Evolutionary conservation across 2,329 filamentous ascomycete species (phyloP).

Genomic region (Colletotrichum sp.): DNA sequence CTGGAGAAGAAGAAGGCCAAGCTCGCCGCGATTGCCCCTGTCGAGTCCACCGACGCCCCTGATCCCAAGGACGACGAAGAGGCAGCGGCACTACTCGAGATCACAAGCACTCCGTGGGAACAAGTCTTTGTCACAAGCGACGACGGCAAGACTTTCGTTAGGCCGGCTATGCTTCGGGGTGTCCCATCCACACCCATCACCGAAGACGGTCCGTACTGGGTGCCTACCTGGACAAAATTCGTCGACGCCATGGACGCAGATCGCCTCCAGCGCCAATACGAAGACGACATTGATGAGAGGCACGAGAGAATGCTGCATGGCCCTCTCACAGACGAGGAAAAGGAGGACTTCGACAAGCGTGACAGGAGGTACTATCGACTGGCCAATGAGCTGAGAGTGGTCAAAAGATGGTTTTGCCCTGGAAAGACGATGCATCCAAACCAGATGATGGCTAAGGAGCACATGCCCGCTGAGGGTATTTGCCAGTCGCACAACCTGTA

Average conservation of each 20-base stretch:
- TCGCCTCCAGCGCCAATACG: background rate
- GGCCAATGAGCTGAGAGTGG: slow-evolving; percentile 33
- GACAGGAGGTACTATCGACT: slow-evolving; percentile 23
- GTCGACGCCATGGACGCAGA: slow-evolving; percentile 31
- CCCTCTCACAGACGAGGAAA: background rate
- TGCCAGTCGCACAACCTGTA: slow-evolving; percentile 41
- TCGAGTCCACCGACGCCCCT: background rate
- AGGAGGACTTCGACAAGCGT: background rate
- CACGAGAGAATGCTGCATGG: background rate
- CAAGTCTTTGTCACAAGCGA: slow-evolving; percentile 15
- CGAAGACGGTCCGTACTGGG: slow-evolving; percentile 35
- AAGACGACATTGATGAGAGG: background rate
- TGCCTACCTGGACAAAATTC: slow-evolving; percentile 33
- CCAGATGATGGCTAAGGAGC: slow-evolving; percentile 36
- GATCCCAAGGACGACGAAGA: background rate
- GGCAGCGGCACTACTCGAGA: background rate
- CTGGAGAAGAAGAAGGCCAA: background rate
- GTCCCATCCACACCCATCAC: slow-evolving; percentile 30
- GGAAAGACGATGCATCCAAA: slow-evolving; percentile 38
- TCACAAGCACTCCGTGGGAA: slow-evolving; percentile 16
- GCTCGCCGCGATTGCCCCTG: background rate
- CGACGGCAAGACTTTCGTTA: slow-evolving; percentile 27
- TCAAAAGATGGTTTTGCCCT: slow-evolving; percentile 37
- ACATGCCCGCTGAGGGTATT: slow-evolving; percentile 34
- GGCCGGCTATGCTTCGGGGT: slow-evolving; percentile 28